Base-by-base conservation (phyloP, 2,329 filamentous ascomycete genomes). In the Xylaria sp. region DNA sequence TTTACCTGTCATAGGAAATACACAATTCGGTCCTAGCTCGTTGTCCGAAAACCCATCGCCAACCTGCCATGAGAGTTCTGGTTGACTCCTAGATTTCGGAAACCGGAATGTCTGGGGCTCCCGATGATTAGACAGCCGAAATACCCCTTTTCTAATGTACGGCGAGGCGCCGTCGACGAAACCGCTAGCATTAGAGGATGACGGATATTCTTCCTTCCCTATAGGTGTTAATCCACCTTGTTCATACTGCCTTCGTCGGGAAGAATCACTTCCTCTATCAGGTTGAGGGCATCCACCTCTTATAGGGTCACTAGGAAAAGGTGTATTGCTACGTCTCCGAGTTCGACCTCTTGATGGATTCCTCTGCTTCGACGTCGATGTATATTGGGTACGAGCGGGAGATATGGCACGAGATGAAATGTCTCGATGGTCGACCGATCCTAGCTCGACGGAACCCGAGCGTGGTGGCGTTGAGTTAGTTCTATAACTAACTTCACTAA, bases 31-130 rank as follows among this genome's bases (percentile, higher is more conserved):
- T 9, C 27, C 73, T 17, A 67, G 72, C 64, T 79, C 77, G 7
- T 75, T 75, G 3, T 56, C 74, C 7, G 77, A 77, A 60, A 79
- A 79, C 2, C 76, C 77, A 53, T 79, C 77, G 3, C 77, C 77
- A 53, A 69, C 36, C 3, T 60, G 57, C 76, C 76, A 78, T 17
- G 50, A n/a, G 0, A 69, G 60, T 50, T 75, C 68, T 9, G 69
- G 69, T 32, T 73, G 68, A 50, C 57, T 70, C 6, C 6, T 71
- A 42, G 71, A 19, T 61, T 78, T 75, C 53, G 74, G 73, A 27
- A 74, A 72, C 3, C 69, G 70, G 30, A 75, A 79, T 53, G 71
- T 42, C 27, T 63, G 14, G 19, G 66, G 56, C n/a, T 24, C 24
- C 9, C 54, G 47, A 50, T 56, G 45, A 27, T 64, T 72, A 57